Conservation (phyloP, 441 rosid species). For the Arabidopsis hybrid region DNA sequence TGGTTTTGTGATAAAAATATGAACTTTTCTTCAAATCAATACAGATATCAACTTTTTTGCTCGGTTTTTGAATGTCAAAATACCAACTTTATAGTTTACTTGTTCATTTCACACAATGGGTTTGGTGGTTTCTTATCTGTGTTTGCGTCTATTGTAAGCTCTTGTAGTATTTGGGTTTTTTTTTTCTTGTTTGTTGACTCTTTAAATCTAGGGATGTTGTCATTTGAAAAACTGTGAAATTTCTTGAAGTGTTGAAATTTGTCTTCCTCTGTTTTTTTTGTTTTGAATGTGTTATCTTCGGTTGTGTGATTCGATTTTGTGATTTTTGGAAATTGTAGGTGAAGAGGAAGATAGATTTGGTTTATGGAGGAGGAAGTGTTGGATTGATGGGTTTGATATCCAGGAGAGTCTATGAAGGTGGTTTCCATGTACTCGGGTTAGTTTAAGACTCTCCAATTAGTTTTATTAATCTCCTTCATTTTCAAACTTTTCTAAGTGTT, state of each 20-base stretch:
- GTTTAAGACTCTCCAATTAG: slow-evolving; percentile 27
- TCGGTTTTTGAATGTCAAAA: slow-evolving; percentile 19
- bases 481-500: slow-evolving; percentile 29
- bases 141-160: slow-evolving; percentile 15
- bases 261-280: slow-evolving; percentile 25
- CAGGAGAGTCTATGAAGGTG: slow-evolving; percentile 79
- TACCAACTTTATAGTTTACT: slow-evolving; percentile 9
- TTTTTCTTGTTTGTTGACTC: slow-evolving; percentile 18
- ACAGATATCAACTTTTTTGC: slow-evolving; percentile 10
- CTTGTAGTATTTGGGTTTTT: neutral
- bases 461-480: slow-evolving; percentile 30
- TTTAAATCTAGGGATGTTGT: slow-evolving; percentile 3
- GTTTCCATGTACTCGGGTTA: slow-evolving; percentile 94
- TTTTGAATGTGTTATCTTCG: slow-evolving; percentile 24
- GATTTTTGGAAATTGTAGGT: slow-evolving; percentile 55
- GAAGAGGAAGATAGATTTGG: slow-evolving; percentile 84
- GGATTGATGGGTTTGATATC: slow-evolving; percentile 97
- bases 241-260: neutral
- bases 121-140: slow-evolving; percentile 20
- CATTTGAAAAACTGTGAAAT: neutral
- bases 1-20: slow-evolving; percentile 21
- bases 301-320: slow-evolving; percentile 17
- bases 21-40: slow-evolving; percentile 18
- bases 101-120: slow-evolving; percentile 20
- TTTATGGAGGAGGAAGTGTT: slow-evolving; percentile 97